Evolutionary conservation across 2,329 filamentous ascomycete species (phyloP), one percentile per base, ranked within the genome.

Genomic region (Thermoascus crustaceus): DNA sequence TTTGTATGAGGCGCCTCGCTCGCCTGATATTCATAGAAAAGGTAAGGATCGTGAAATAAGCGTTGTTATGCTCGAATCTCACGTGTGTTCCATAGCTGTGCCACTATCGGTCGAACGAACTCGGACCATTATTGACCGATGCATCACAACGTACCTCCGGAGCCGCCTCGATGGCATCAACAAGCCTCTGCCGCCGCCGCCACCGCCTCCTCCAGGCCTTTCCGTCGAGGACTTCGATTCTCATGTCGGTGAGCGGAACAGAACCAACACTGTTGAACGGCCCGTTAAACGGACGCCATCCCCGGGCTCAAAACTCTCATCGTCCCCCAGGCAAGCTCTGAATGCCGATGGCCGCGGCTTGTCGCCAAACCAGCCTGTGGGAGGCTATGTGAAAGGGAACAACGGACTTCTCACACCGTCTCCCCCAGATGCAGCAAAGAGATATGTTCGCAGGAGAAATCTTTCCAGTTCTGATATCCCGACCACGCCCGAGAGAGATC

Each of bases 21-120:
- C 34, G 26, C 30, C 38, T 13, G 26, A 32, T 5, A 34, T 50
- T 31, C 32, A 38, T 10, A 43, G 47, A 33, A 53, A 52, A 50
- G 47, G 57, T 47, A 48, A 44, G 17, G 39, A 37, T 36, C 43
- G 50, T 37, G 10, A 10, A 18, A 17, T 3, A 3, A 17, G 26
- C 6, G 4, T 7, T 4, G 3, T 16, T 8, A 9, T 16, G n/a
- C 7, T 16, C n/a, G 14, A 44, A 38, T 20, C 42, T 42, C 33
- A 26, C 35, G 35, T 34, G 22, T 30, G 34, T 43, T 32, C 25
- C 32, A 38, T 35, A 67, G 66, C 59, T 27, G 43, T 61, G 21
- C 66, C 67, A 6, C 60, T 85, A 38, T 82, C 80, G 4, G 48
- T 79, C 18, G 72, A 78, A 32, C 68, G 72, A 43, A 82, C 79